These are phyloP conservation scores for Tulasnella sp. DNA, from an alignment of 768 basidiomycete species.

Conservation along the genomic window DNA sequence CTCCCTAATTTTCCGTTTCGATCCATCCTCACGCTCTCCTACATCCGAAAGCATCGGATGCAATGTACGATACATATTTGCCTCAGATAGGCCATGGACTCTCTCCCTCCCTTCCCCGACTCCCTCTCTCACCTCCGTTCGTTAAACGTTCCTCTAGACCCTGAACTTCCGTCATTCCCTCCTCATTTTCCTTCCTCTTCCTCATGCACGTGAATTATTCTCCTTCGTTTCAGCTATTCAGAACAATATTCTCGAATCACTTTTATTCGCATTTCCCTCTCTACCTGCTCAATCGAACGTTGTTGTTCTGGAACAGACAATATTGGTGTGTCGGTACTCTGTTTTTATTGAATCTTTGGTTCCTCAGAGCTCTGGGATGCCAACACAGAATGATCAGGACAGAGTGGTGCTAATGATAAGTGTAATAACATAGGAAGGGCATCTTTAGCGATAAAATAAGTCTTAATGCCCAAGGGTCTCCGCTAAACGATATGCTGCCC, in stretches of 20 bases:
- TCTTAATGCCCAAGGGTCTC: not conserved
- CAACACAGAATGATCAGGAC: too few relatives aligned
- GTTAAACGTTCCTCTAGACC: not conserved
- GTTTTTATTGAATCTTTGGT: too few relatives aligned
- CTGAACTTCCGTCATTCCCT: not conserved
- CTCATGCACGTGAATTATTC: constrained; percentile 2
- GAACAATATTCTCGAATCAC: not conserved
- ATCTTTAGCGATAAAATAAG: not conserved
- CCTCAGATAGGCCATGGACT: not conserved
- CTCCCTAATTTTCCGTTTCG: too few relatives aligned
- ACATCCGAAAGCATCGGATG: not conserved
- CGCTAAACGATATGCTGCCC: not conserved
- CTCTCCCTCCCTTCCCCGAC: not conserved
- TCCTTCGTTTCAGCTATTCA: not conserved
- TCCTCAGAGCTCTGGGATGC: too few relatives aligned
- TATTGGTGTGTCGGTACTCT: not conserved
- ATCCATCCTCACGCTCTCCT: not conserved
- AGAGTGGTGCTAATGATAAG: not conserved
- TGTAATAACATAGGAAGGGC: not conserved
- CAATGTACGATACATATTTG: not conserved
- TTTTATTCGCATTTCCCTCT: not conserved
- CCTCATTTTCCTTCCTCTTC: not conserved
- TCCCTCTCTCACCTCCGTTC: not conserved
- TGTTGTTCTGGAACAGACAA: not conserved
- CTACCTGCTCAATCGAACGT: not conserved